phyloP scores from a whole-genome alignment of 2,329 filamentous ascomycete genomes.

The Fusarium luffae region DNA sequence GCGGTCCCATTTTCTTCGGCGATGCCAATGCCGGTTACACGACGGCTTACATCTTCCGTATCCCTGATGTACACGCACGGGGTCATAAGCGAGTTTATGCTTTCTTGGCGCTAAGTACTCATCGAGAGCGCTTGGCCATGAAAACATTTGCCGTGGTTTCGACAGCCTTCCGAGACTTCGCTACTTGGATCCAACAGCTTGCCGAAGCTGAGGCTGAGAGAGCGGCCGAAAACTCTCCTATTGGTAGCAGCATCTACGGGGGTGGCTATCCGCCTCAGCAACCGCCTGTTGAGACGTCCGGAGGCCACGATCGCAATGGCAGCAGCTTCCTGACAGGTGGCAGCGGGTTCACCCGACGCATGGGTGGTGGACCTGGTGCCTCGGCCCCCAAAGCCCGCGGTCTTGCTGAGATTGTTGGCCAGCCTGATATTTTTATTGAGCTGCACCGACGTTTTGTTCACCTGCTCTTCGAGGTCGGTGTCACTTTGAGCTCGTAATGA shows the following conservation, averaged over 20 bases:
- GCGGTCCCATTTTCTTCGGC: constrained; percentile 76
- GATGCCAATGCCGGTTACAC: constrained; percentile 74
- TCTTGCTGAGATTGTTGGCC: constrained; percentile 72
- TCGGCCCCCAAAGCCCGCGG: constrained; percentile 68
- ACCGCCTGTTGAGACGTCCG: constrained; percentile 47
- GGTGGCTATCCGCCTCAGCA: constrained; percentile 47
- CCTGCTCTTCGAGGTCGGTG: constrained; percentile 68
- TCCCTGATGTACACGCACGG: constrained; percentile 73
- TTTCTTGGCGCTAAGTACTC: constrained; percentile 72
- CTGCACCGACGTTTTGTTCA: constrained; percentile 72
- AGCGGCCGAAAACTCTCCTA: constrained; percentile 57
- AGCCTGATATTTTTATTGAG: constrained; percentile 76
- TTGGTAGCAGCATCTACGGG: constrained; percentile 54
- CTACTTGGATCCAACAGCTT: constrained; percentile 72
- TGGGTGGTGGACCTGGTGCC: constrained; percentile 66
- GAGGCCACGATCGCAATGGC: constrained; percentile 54
- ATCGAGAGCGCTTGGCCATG: constrained; percentile 73
- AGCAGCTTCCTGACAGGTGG: constrained; percentile 69
- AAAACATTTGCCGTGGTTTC: constrained; percentile 73
- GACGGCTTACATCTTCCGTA: constrained; percentile 76
- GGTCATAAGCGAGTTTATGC: constrained; percentile 77
- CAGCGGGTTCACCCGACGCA: constrained; percentile 67
- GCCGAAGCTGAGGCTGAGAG: constrained; percentile 72
- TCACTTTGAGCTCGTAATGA: constrained; percentile 62
- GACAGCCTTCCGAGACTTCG: constrained; percentile 71